Percentiles rank a stretch among this genome's conserved stretches.
These are phyloP conservation scores for Aquanectria penicillioides DNA, from an alignment of 2,329 filamentous ascomycete genomes.

Conservation along the genomic window DNA sequence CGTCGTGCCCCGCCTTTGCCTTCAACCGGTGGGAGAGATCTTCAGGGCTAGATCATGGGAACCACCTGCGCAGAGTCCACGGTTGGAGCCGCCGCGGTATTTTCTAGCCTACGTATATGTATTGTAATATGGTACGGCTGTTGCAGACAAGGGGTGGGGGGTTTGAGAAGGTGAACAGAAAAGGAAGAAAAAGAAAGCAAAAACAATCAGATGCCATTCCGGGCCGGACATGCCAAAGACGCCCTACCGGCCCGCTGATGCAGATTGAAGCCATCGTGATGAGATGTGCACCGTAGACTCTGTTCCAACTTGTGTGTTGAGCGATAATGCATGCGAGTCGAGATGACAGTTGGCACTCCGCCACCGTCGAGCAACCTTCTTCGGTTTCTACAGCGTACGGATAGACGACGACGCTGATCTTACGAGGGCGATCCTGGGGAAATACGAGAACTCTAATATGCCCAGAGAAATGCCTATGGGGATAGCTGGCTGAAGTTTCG, in stretches of 20 bases:
- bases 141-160: no score
- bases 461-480: background rate
- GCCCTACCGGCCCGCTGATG: background rate
- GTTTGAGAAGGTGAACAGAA: no score
- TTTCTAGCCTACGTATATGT: constrained; percentile 4
- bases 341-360: background rate
- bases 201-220: background rate
- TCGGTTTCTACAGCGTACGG: background rate
- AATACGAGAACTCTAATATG: constrained; percentile 16
- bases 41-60: constrained; percentile 18
- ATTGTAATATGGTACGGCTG: background rate
- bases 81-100: constrained; percentile 5
- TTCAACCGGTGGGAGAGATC: constrained; percentile 10
- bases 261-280: background rate
- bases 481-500: no score
- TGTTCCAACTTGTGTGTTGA: no score
- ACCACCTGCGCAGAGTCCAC: background rate
- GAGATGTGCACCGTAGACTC: constrained; percentile 2
- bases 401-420: background rate
- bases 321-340: no score
- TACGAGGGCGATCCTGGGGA: constrained; percentile 17
- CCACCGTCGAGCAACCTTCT: background rate
- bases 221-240: background rate
- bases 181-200: background rate
- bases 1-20: constrained; percentile 10